Evolutionary conservation across 2,329 filamentous ascomycete species (phyloP).

Genomic region (Xylariaceae sp.): DNA sequence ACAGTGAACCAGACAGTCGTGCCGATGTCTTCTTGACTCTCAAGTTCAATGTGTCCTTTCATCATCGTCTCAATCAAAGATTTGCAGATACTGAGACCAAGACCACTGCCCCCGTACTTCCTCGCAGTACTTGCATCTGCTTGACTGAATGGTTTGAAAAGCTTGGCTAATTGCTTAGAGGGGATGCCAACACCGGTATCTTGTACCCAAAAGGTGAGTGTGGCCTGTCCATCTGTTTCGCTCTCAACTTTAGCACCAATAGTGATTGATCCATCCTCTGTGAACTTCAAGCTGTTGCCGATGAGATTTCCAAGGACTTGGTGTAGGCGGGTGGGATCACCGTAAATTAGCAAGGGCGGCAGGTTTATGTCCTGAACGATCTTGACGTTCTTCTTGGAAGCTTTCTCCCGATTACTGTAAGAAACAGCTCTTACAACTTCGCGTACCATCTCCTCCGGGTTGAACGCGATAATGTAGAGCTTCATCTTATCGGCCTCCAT

Average conservation of each 20-base stretch:
- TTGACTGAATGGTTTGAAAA: constrained; percentile 91
- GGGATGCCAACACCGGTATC: constrained; percentile 93
- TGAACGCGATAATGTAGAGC: constrained; percentile 69
- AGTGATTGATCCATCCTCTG: constrained; percentile 79
- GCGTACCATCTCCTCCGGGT: constrained; percentile 63
- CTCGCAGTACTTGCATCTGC: constrained; percentile 87
- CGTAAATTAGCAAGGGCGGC: constrained; percentile 70
- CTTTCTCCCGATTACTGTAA: constrained; percentile 64
- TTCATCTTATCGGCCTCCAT: constrained; percentile 88
- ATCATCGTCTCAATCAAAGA: constrained; percentile 91
- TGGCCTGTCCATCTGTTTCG: constrained; percentile 68
- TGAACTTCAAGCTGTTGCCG: constrained; percentile 93
- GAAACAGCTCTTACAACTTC: constrained; percentile 65
- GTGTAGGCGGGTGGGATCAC: constrained; percentile 64
- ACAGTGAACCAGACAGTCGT: constrained; percentile 78
- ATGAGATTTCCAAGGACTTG: constrained; percentile 79
- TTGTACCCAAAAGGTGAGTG: constrained; percentile 78
- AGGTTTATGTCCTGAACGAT: constrained; percentile 69
- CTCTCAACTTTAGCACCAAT: constrained; percentile 72
- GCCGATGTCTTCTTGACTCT: constrained; percentile 70
- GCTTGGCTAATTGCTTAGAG: constrained; percentile 74
- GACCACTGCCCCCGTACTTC: constrained; percentile 87
- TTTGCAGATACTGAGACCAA: constrained; percentile 92
- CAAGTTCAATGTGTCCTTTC: constrained; percentile 78
- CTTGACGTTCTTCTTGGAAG: constrained; percentile 59